Evolutionary conservation across 768 basidiomycete species (phyloP).

Genomic region (Botryobasidium botryosum): DNA sequence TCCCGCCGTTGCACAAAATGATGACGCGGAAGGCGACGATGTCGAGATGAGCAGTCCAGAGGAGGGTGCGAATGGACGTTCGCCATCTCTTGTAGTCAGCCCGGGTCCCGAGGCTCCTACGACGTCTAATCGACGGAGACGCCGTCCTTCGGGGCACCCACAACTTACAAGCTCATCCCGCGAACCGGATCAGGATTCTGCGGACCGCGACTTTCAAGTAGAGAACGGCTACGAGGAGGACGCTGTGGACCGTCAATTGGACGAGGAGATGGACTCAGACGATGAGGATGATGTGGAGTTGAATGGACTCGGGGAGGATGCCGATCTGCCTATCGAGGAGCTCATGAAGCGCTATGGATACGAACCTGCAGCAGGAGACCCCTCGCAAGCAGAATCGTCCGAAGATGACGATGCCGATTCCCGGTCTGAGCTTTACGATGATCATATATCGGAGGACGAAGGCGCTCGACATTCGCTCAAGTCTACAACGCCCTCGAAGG

Average conservation of each 20-base stretch:
- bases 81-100: no score
- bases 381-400: conserved; percentile 4
- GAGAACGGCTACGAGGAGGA: conserved; percentile 16
- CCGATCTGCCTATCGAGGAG: conserved; percentile 26
- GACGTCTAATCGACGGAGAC: no score
- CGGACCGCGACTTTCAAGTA: conserved; percentile 4
- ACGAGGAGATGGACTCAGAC: conserved; percentile 17
- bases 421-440: no score
- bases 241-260: conserved; percentile 14
- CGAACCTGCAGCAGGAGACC: conserved; percentile 12
- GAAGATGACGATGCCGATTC: neutral
- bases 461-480: no score
- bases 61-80: no score
- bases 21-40: neutral
- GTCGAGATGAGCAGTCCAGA: neutral
- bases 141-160: no score
- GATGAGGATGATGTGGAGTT: conserved; percentile 17
- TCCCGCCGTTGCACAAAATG: conserved; percentile 10
- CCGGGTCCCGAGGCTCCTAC: no score
- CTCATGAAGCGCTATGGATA: conserved; percentile 23
- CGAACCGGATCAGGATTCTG: neutral
- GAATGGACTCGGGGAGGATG: conserved; percentile 23
- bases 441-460: no score
- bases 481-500: no score
- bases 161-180: no score